A percentile compares a stretch with the other conserved stretches of the same genome.
Conservation (phyloP, 371 early-diverging fungal species). For the Mucor sp. region DNA sequence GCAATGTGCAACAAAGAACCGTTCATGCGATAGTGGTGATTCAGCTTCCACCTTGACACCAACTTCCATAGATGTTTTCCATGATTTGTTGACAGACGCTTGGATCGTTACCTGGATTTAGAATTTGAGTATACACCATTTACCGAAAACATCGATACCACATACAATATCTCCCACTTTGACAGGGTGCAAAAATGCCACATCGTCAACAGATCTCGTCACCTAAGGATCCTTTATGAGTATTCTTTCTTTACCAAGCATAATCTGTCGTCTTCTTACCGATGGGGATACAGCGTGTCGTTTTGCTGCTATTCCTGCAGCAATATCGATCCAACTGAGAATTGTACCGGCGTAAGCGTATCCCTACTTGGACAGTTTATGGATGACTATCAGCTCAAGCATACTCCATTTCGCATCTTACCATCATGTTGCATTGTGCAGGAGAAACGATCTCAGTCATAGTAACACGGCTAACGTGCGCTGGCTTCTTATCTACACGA, state of each 20-base stretch:
- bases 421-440: constrained; percentile 48
- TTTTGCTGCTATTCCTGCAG: constrained; percentile 73
- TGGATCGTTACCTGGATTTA: constrained; percentile 52
- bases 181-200: constrained; percentile 72
- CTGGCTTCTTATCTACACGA: constrained; percentile 38
- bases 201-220: constrained; percentile 66
- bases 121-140: not conserved
- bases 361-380: constrained; percentile 30
- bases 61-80: constrained; percentile 80
- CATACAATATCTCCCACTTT: constrained; percentile 66
- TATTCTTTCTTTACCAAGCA: not conserved
- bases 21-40: constrained; percentile 59
- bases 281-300: constrained; percentile 63
- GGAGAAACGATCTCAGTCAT: constrained; percentile 58
- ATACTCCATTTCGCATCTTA: constrained; percentile 4
- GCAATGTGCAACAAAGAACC: constrained; percentile 69
- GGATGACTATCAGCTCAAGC: not conserved
- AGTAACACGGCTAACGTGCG: constrained; percentile 45
- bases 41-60: constrained; percentile 72
- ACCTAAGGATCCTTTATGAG: constrained; percentile 39
- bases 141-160: not conserved
- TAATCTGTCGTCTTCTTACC: constrained; percentile 21
- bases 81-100: constrained; percentile 70
- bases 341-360: constrained; percentile 63
- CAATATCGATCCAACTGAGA: constrained; percentile 74